Base-by-base conservation (phyloP, 1,284 basidiomycete genomes). In the Trichosporon ovoides region DNA sequence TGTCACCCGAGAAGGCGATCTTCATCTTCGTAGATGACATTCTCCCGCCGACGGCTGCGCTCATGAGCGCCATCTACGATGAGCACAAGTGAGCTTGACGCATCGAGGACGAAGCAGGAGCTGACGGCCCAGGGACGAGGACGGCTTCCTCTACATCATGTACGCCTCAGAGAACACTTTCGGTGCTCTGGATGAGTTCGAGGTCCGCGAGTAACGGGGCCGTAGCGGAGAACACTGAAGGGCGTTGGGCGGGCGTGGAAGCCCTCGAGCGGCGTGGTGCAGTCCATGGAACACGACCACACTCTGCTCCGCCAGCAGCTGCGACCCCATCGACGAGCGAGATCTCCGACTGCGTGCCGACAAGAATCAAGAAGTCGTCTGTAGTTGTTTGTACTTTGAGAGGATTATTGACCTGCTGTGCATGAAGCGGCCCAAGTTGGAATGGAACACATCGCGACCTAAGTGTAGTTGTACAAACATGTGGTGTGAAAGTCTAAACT, bases 1-100 rank as follows among this genome's bases (percentile, higher is more conserved):
- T 99, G 58, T 91, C 93, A 35, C 95, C 96, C 16, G 96, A 99
- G 84, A 98, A 98, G 81, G 96, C 96, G 34, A 98, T 98, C 80
- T 98, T 97, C 81, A 96, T 98, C 78, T 98, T 97, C 72, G 93
- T 98, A 52, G 93, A 98, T 71, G 96, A 98, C 77, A 92, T 98
- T 57, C 84, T 99, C 38, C 96, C 96, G 55, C 95, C 96, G 50
- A 98, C 96, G 2, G 95, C 95, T 19, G 95, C 96, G 7, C 82
- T 98, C 53, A 99, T 99, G 96, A 94, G 91, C 73, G 88, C 92
- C 53, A 98, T 99, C 73, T 98, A 98, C 75, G 96, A 98, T 79
- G 96, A 98, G 80, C 95, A 98, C 84, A 96, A 96, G 92, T 94
- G 65, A 72, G 88, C 83, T 9, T 11, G 7, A 19, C 1, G 2